Evolutionary conservation across 495 filamentous ascomycete species (phyloP).

Genomic region (Stereocaulon alpinum): DNA sequence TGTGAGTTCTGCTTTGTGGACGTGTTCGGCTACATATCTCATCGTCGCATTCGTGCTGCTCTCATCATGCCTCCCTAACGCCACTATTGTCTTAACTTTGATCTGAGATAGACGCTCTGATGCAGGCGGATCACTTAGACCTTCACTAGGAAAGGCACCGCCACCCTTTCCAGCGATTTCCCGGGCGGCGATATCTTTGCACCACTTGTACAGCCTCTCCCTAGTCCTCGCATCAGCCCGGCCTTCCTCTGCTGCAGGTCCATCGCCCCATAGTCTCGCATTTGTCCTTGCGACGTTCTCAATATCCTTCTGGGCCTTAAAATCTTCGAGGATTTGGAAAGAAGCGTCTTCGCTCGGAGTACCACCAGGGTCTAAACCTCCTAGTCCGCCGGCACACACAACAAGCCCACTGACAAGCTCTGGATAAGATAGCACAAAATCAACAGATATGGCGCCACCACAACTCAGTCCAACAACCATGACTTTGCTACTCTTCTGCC

Average conservation of each 20-base stretch:
- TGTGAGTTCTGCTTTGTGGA: background rate
- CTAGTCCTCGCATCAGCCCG: background rate
- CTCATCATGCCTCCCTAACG: slow-evolving; percentile 5
- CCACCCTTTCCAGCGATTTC: slow-evolving; percentile 3
- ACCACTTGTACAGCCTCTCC: slow-evolving; percentile 1
- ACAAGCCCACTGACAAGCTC: slow-evolving; percentile 3
- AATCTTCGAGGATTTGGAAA: background rate
- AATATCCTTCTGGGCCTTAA: background rate
- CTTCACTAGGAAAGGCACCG: background rate
- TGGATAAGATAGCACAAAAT: slow-evolving; percentile 3
- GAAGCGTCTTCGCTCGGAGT: background rate
- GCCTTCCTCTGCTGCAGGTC: background rate
- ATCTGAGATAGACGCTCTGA: slow-evolving; percentile 1
- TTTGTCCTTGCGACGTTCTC: slow-evolving; percentile 2
- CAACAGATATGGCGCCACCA: slow-evolving; percentile 2
- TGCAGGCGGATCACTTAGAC: background rate
- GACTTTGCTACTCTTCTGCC: background rate
- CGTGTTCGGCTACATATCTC: slow-evolving; percentile 1
- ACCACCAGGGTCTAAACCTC: background rate
- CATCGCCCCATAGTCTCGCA: slow-evolving; percentile 6
- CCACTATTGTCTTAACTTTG: background rate
- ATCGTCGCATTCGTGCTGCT: slow-evolving; percentile 1
- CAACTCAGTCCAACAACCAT: slow-evolving; percentile 9
- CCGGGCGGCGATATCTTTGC: background rate
- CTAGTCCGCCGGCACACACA: slow-evolving; percentile 8